Evolutionary conservation across 345 rosid species (phyloP), one percentile per base, ranked within the genome.

Genomic region (Alliaria petiolata): DNA sequence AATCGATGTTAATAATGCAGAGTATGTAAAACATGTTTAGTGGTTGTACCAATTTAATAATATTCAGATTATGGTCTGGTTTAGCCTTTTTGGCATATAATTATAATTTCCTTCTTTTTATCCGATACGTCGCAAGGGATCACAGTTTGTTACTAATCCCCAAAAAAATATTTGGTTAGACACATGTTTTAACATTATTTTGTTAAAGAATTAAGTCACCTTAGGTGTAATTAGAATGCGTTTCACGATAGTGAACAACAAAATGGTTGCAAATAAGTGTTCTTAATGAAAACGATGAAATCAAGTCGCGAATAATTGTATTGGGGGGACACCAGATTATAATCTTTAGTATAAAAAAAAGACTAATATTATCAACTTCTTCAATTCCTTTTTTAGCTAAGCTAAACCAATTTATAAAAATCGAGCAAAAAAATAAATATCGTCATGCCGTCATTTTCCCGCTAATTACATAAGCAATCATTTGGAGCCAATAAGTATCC

Each of bases 1-100:
- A 69, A 70, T 62, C 65, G 50, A 59, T 67, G 10, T 16, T 75
- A 67, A 75, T 67, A 17, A 52, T 67, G 31, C 34, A 66, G 33
- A 60, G 51, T 25, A 67, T 75, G 78, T 51, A 59, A 65, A 67
- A 50, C 68, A 67, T 74, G 78, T 67, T 67, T n/a, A 67, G 62
- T 67, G 42, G 73, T 59, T 59, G 49, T 34, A 50, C 40, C 55
- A 33, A n/a, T 74, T 67, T 42, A 40, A 42, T 50, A 74, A 49
- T 22, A 22, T 22, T 36, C 4, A 67, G 31, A 40, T 17, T 11
- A 51, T 51, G 54, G 46, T 34, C 31, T 67, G 47, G 55, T 59
- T 59, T 46, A 65, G 43, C 16, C 36, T 65, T 65, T 38, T 49
- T 11, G 15, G 33, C 62, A 58, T 17, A 56, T 57, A 13, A 44